Conservation (phyloP, 73 alveolate genomes). For the Diophrys appendiculata region DNA sequence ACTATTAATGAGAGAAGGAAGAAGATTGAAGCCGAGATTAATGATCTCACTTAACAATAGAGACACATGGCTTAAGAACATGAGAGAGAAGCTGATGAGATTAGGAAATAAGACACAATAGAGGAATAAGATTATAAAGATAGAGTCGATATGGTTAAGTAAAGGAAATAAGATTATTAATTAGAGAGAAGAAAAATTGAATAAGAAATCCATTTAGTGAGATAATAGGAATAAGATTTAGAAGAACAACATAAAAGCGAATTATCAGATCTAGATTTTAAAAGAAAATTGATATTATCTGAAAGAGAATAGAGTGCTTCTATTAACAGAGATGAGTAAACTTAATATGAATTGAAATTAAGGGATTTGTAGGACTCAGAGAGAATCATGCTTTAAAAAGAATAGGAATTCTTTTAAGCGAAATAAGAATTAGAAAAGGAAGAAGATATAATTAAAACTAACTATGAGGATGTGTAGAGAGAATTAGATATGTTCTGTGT, state of each 20-base stretch:
- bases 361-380: background rate
- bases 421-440: background rate
- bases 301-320: slow-evolving; percentile 5
- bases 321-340: background rate
- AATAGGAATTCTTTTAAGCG: background rate
- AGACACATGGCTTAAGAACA: background rate
- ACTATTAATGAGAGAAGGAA: background rate
- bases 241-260: background rate
- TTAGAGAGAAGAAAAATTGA: background rate
- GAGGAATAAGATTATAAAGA: background rate
- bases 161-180: background rate
- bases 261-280: background rate
- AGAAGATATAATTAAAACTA: background rate
- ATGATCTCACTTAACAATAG: background rate
- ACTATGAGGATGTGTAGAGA: slow-evolving; percentile 2
- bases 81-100: background rate
- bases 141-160: background rate
- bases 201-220: background rate
- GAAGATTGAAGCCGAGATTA: background rate
- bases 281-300: background rate
- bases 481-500: slow-evolving; percentile 1
- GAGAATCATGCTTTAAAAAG: background rate
- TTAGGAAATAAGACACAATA: background rate
- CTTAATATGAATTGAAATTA: background rate
- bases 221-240: background rate